Base-by-base conservation (phyloP, 768 basidiomycete genomes). In the Mrakia frigida region DNA sequence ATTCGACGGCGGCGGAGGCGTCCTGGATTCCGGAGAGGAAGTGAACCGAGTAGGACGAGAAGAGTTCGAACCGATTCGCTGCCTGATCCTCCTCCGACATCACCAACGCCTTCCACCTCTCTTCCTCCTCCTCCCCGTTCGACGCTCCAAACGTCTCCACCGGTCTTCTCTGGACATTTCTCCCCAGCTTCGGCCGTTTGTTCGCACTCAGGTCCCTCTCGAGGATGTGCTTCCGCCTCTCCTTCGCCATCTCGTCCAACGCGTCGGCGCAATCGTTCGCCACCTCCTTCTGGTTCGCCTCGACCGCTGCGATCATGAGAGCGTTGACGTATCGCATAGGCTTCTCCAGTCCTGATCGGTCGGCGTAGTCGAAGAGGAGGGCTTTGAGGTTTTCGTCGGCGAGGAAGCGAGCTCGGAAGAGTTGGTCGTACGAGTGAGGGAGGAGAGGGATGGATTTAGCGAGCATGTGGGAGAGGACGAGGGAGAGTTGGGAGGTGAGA, bases 401-500 rank as follows among this genome's bases (percentile, higher is more conserved):
- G 5, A 65, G 25, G 21, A 63, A 65, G 5, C n/a, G 53, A 6
- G 43, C 31, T 14, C 41, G 73, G 25, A 43, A 63, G 37, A 74
- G 28, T 28, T 14, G 31, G 14, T 50, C 61, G 60, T 63, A 39
- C 18, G 61, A 10, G 16, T 13, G 3, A 2, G 43, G 59, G 25
- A 23, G 28, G 31, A 74, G 41, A 16, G 41, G n/a, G 61, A 74
- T 65, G n/a, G 60, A 41, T 10, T 31, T 60, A 16, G 60, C 61
- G 43, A 28, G 39, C 73, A 74, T 74, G 56, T n/a, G 28, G 71
- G 53, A 31, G 33, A 73, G 71, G 21, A 73, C 56, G 13, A 37
- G 71, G 31, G 39, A 9, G 11, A 60, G 33, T 35, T 73, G 56
- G 16, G 33, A 28, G n/a, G 53, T 60, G 56, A 73, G 50, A 25